Base-by-base conservation (phyloP, 495 filamentous ascomycete species). In the Amphirosellinia nigrospora region DNA sequence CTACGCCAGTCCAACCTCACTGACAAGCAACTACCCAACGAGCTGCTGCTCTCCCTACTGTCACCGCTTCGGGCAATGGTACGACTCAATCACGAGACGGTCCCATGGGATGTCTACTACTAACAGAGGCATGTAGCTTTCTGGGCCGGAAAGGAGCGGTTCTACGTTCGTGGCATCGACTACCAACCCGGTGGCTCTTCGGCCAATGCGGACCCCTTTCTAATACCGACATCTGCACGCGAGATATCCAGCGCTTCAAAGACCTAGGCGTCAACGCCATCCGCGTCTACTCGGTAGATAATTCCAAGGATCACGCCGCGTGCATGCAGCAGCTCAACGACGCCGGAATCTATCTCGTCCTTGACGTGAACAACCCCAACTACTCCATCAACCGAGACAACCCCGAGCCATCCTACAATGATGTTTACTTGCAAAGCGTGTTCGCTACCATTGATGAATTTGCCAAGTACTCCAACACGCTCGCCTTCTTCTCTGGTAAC, bases 401-500 rank as follows among this genome's bases (percentile, higher is more conserved):
- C 23, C 94, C 95, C 52, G 84, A 79, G 15, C 78, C 80, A 4
- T 97, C 95, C 10, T 99, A 99, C 89, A 99, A 98, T 79, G 86
- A 89, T 63, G 88, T 89, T 62, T 99, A 99, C 76, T 88, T 98
- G 34, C 94, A 98, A 83, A 94, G 91, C 80, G 83, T 97, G 75
- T 98, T 98, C 78, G 91, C 95, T 16, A 98, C 95, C 69, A 89
- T 98, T 70, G 94, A 98, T 77, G 90, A 86, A 64, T 97, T 98
- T 75, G 84, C 86, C 73, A 90, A 92, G 74, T 98, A 97, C 82
- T 81, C 85, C 83, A 98, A 98, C 84, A 94, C 92, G 15, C 84
- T 97, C 56, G 91, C 93, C 60, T 98, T 98, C 89, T 97, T 97
- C 86, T 96, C 94, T 21, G 95, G 93, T 46, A 98, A 98, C 79